Percentiles rank a stretch among this genome's conserved stretches.
These are phyloP conservation scores for Lonicera japonica DNA, from an alignment of 129 eudicot species.

Conservation along the genomic window DNA sequence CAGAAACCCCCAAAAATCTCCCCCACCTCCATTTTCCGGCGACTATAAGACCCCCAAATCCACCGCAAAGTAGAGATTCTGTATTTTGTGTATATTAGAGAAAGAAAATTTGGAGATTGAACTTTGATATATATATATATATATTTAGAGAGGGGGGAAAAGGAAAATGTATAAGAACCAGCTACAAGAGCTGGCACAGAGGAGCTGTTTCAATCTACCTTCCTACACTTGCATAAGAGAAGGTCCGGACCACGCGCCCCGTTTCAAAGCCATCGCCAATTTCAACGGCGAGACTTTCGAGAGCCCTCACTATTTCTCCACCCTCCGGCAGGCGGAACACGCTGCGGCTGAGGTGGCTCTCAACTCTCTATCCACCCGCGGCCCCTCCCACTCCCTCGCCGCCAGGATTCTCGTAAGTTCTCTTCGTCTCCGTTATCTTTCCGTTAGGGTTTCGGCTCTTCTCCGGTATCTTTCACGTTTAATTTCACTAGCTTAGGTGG, in stretches of 20 bases:
- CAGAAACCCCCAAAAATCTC: not conserved
- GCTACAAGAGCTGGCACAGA: conserved; percentile 74
- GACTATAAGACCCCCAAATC: not conserved
- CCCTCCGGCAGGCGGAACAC: conserved; percentile 72
- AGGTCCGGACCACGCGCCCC: conserved; percentile 72
- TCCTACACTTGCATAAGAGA: conserved; percentile 53
- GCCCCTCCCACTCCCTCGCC: conserved; percentile 57
- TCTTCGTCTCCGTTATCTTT: not conserved
- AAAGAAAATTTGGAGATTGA: not conserved
- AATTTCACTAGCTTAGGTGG: too few relatives aligned
- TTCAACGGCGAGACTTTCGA: conserved; percentile 68
- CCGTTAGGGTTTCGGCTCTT: not conserved
- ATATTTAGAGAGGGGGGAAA: not conserved
- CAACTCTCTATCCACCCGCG: conserved; percentile 41
- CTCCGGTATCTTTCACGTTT: not conserved
- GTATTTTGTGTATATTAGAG: not conserved
- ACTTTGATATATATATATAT: not conserved
- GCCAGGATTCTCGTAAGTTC: conserved; percentile 48
- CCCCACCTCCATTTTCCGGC: not conserved
- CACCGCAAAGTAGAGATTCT: not conserved
- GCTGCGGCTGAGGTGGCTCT: conserved; percentile 78
- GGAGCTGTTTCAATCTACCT: conserved; percentile 68
- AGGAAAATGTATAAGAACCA: conserved; percentile 59
- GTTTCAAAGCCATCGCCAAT: conserved; percentile 57
- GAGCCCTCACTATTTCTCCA: conserved; percentile 50